phyloP scores from a whole-genome alignment of 1,284 basidiomycete genomes.

The Pascua sp. region DNA sequence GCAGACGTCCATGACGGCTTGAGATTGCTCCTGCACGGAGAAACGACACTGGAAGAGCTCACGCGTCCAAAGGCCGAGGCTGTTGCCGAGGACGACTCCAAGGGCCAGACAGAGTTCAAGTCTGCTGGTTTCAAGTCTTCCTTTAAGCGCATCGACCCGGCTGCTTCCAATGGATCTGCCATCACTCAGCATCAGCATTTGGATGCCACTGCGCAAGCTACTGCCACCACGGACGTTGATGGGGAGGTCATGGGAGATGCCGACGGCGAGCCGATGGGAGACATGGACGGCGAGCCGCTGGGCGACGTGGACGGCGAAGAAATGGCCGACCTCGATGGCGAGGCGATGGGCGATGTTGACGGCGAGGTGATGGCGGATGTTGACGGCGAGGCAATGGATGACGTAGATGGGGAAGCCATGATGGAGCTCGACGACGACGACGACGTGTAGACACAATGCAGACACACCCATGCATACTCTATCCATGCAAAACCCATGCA shows the following conservation, averaged over 20 bases:
- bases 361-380: slow-evolving; percentile 17
- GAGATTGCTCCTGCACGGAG: slow-evolving; percentile 67
- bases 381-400: slow-evolving; percentile 18
- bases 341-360: slow-evolving; percentile 56
- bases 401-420: slow-evolving; percentile 39
- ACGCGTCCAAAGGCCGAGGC: slow-evolving; percentile 5
- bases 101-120: slow-evolving; percentile 64
- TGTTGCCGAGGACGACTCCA: slow-evolving; percentile 21
- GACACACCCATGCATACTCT: background rate
- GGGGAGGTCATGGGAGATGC: slow-evolving; percentile 23
- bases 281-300: slow-evolving; percentile 39
- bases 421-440: slow-evolving; percentile 48
- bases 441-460: background rate
- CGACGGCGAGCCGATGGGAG: slow-evolving; percentile 44
- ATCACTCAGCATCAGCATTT: slow-evolving; percentile 2
- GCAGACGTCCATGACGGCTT: slow-evolving; percentile 73
- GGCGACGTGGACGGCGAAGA: slow-evolving; percentile 48
- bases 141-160: slow-evolving; percentile 40
- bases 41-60: slow-evolving; percentile 22
- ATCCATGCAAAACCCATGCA: background rate
- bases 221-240: slow-evolving; percentile 17
- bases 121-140: slow-evolving; percentile 59
- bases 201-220: slow-evolving; percentile 46
- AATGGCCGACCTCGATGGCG: slow-evolving; percentile 54
- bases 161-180: slow-evolving; percentile 3